Evolutionary conservation across 2,329 filamentous ascomycete species (phyloP), one percentile per base, ranked within the genome.

Genomic region (Claviceps paspali): DNA sequence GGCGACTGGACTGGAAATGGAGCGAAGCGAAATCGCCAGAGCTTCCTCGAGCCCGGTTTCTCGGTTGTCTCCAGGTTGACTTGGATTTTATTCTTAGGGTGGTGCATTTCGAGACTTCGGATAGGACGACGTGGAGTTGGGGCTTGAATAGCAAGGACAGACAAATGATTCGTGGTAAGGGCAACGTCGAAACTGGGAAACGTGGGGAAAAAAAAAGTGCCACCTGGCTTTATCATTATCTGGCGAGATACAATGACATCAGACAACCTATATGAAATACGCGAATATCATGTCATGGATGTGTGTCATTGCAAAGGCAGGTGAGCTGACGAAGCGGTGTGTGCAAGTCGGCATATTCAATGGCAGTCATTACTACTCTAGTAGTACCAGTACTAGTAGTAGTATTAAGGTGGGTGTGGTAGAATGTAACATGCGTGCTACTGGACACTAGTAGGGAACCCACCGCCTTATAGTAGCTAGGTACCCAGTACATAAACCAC

Each of bases 181-280:
- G 23, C 14, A n/a, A 18, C 15, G 22, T 2, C 10, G 30, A 33
- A 29, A 33, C 22, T 29, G 12, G 29, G 23, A 36, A 17, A 18
- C 24, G 24, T 10, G 2, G 6, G 34, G n/a, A 9, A 35, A 26
- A 6, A 6, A 28, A 12, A 29, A 5, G 21, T 36, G 19, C 23
- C 8, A 36, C 29, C 29, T 19, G 33, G 30, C 10, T 36, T 29
- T 33, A 37, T 30, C 32, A 37, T 30, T 40, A 22, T 22, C 24
- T 40, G 29, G 15, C 35, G 21, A 19, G 12, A 21, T 14, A 12
- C 7, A 19, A 19, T 14, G 17, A 31, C 18, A 12, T 8, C 5
- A 24, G n/a, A 24, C 4, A 34, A 40, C 35, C 33, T 40, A 29
- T 30, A 40, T 39, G 28, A 35, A 35, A n/a, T 35, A 39, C 23